These are phyloP conservation scores for Eucalyptus curtisii DNA, from an alignment of 345 rosid species.

Conservation along the genomic window DNA sequence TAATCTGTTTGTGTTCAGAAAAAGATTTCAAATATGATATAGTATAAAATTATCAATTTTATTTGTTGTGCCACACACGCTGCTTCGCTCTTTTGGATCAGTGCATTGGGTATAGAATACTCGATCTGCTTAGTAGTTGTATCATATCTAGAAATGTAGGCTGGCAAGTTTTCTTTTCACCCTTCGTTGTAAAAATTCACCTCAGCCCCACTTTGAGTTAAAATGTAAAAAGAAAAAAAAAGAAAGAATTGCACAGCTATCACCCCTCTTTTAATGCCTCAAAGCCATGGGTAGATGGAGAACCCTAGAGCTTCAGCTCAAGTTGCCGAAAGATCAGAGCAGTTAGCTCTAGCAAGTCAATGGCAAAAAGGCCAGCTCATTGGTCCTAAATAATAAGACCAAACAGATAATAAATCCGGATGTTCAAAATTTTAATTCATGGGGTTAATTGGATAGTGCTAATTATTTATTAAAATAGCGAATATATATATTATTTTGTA, in stretches of 20 bases:
- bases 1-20: background rate
- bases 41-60: background rate
- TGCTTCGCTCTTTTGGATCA: background rate
- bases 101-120: background rate
- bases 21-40: background rate
- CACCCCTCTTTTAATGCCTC: too few relatives aligned
- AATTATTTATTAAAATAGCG: too few relatives aligned
- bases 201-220: background rate
- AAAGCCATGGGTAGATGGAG: background rate
- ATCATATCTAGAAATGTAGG: background rate
- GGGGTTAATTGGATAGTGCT: too few relatives aligned
- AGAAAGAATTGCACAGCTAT: too few relatives aligned
- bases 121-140: background rate
- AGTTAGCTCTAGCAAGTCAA: background rate
- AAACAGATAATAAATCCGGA: too few relatives aligned
- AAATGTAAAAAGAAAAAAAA: background rate
- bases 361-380: slow-evolving; percentile 64
- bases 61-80: background rate
- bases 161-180: background rate
- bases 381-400: background rate
- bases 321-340: background rate
- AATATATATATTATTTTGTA: too few relatives aligned
- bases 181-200: background rate
- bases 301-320: background rate
- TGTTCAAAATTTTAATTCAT: too few relatives aligned